Percentiles rank a stretch among this genome's conserved stretches.
Conservation (phyloP, 2,329 filamentous ascomycete genomes). For the Ceratocystis variospora region DNA sequence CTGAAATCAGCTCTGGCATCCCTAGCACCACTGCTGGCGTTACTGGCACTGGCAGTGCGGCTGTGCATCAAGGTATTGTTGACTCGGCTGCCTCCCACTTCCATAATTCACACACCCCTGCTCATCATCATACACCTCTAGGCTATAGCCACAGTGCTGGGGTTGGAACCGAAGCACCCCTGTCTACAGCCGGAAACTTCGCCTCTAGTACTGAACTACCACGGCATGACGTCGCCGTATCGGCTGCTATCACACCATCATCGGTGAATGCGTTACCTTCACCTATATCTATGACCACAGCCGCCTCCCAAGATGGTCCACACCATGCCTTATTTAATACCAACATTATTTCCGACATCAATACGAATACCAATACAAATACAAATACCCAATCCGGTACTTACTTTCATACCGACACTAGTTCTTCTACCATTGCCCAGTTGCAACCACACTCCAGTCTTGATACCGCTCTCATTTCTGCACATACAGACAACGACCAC, state of each 20-base stretch:
- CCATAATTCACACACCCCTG: background rate
- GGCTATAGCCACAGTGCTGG: background rate
- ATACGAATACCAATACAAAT: no score
- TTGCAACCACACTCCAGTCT: slow-evolving; percentile 13
- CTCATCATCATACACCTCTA: background rate
- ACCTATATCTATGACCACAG: slow-evolving; percentile 17
- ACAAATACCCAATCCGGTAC: no score
- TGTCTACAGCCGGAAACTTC: slow-evolving; percentile 2
- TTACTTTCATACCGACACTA: no score
- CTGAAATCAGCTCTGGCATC: background rate
- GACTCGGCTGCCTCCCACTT: slow-evolving; percentile 9
- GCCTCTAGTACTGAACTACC: slow-evolving; percentile 1
- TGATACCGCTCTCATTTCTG: background rate
- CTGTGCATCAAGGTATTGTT: slow-evolving; percentile 3
- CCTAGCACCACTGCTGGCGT: background rate
- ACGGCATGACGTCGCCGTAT: slow-evolving; percentile 15
- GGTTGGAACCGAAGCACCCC: slow-evolving; percentile 1
- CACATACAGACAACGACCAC: background rate
- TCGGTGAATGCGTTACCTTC: slow-evolving; percentile 13
- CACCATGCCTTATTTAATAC: background rate
- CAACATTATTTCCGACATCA: background rate
- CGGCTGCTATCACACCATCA: slow-evolving; percentile 7
- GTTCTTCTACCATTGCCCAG: background rate
- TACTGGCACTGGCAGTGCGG: slow-evolving; percentile 4
- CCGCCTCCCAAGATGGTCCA: slow-evolving; percentile 9